phyloP scores from a whole-genome alignment of 2,329 filamentous ascomycete genomes.

The Diplocarpon rosae region DNA sequence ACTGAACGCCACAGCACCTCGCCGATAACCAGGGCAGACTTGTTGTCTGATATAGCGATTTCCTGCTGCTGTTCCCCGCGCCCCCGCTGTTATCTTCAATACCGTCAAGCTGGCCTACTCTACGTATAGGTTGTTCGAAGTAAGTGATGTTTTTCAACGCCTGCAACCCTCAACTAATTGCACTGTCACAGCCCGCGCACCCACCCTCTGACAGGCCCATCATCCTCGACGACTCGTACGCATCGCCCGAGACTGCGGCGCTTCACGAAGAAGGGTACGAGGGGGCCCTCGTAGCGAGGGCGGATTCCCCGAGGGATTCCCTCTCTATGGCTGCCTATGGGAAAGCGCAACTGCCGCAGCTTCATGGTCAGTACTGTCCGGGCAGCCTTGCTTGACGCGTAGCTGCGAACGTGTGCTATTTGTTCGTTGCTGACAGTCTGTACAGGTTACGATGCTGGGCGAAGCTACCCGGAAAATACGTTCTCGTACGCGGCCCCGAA shows the following conservation, averaged over 20 bases:
- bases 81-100: conserved; percentile 1
- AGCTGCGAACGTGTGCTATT: background rate
- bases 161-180: background rate
- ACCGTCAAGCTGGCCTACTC: conserved; percentile 29
- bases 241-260: conserved; percentile 27
- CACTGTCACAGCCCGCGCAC: conserved; percentile 21
- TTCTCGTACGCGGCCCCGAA: conserved; percentile 37
- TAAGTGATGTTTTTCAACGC: conserved; percentile 14
- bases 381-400: background rate
- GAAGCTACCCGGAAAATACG: conserved; percentile 31
- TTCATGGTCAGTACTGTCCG: conserved; percentile 60
- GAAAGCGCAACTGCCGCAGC: conserved; percentile 63
- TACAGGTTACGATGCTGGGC: conserved; percentile 24
- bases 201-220: conserved; percentile 23
- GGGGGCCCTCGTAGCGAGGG: conserved; percentile 27
- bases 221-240: conserved; percentile 28
- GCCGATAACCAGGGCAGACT: background rate
- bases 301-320: conserved; percentile 23
- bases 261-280: conserved; percentile 29
- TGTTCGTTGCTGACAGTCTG: conserved; percentile 10
- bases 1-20: background rate
- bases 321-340: conserved; percentile 74
- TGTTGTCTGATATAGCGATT: background rate
- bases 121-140: conserved; percentile 26
- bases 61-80: background rate